These are phyloP conservation scores for Suhomyces choctaworum DNA, from an alignment of 1,139 yeast genomes.

Conservation along the genomic window DNA sequence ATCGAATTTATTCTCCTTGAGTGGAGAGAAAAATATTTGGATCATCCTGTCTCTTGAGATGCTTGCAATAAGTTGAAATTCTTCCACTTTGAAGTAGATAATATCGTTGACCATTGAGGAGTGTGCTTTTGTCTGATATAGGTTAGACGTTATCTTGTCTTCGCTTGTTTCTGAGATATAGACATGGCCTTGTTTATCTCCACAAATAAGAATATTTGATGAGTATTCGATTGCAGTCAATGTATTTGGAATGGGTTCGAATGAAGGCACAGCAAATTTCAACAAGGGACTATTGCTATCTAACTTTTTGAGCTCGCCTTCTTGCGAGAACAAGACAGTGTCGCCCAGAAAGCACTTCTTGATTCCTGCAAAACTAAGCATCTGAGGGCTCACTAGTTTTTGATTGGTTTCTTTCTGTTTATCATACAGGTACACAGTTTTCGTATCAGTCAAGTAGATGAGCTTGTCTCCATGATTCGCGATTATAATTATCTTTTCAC, in stretches of 20 bases:
- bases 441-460: conserved; percentile 11
- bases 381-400: conserved; percentile 30
- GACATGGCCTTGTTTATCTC: conserved; percentile 51
- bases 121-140: conserved; percentile 46
- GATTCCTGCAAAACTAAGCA: conserved; percentile 39
- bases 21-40: conserved; percentile 43
- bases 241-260: conserved; percentile 29
- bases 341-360: conserved; percentile 31
- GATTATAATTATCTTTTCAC: conserved; percentile 1
- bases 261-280: conserved; percentile 22
- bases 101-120: conserved; percentile 51
- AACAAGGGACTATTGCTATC: conserved; percentile 15
- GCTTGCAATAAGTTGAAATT: conserved; percentile 35
- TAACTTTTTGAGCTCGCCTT: conserved; percentile 36
- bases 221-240: conserved; percentile 30
- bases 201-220: conserved; percentile 32
- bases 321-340: conserved; percentile 40
- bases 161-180: conserved; percentile 21
- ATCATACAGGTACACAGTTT: conserved; percentile 23
- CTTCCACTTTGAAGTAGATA: conserved; percentile 27
- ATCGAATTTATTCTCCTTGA: conserved; percentile 38
- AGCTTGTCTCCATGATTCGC: neutral
- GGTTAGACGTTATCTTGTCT: conserved; percentile 9
- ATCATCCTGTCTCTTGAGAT: conserved; percentile 64
- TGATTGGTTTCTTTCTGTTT: conserved; percentile 17